These are phyloP conservation scores for Streptanthus diversifolius DNA, from an alignment of 345 rosid species.

Conservation along the genomic window DNA sequence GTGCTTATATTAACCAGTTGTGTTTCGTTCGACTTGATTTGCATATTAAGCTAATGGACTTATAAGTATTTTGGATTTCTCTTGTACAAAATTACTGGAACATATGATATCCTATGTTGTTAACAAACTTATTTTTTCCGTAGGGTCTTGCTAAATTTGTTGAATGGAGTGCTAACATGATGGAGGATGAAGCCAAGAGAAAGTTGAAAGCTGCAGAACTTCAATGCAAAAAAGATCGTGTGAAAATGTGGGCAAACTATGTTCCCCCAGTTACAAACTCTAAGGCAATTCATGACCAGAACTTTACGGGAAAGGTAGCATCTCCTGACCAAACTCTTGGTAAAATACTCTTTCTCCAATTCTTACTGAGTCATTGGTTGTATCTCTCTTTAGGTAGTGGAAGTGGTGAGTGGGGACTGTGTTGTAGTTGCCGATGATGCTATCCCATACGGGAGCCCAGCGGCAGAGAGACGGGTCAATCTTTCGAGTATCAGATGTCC, in stretches of 20 bases:
- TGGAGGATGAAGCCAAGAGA: conserved; percentile 89
- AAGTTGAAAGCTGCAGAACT: conserved; percentile 81
- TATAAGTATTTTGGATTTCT: neutral
- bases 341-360: neutral
- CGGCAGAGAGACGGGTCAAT: conserved; percentile 83
- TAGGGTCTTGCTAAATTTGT: conserved; percentile 96
- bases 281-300: conserved; percentile 84
- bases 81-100: neutral
- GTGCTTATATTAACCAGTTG: conserved; percentile 16
- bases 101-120: conserved; percentile 6
- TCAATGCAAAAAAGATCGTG: conserved; percentile 70
- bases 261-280: conserved; percentile 83
- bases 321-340: neutral
- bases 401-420: conserved; percentile 98
- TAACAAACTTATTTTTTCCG: neutral
- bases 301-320: conserved; percentile 82
- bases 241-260: conserved; percentile 82
- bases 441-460: conserved; percentile 68
- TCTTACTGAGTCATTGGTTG: neutral
- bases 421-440: conserved; percentile 88
- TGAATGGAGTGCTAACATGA: conserved; percentile 98
- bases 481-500: conserved; percentile 96
- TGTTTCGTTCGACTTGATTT: neutral
- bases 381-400: conserved; percentile 61
- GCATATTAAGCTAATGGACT: neutral